Evolutionary conservation across 2,329 filamentous ascomycete genomes (phyloP), one percentile per base, ranked within the genome.

Genomic region (Aspergillus sp.): DNA sequence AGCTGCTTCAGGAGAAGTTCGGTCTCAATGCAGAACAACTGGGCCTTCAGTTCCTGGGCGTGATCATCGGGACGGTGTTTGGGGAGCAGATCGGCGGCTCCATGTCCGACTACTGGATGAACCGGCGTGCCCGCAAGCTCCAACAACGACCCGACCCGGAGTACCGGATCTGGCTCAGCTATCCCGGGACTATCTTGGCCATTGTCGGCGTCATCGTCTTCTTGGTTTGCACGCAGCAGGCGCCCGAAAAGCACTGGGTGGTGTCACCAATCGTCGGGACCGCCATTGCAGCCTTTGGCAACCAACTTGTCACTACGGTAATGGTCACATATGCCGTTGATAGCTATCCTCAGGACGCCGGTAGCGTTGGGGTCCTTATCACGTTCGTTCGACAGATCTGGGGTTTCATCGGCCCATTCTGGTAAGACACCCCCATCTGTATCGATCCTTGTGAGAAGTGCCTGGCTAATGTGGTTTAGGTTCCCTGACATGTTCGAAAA

Each of bases 221-320:
- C 61, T 66, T 82, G 16, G 77, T 85, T 0, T 79, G 80, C 53
- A 76, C 77, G 0, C 68, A 81, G 45, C 68, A 77, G 13, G 76
- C 79, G 0, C 14, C 71, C 82, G 57, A 68, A 0, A 58, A 69
- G 1, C 67, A 74, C 10, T 86, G 81, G 79, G 80, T 80, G 21
- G 75, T 85, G 13, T 79, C 79, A 0, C 84, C 83, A 0, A 71
- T 84, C n/a, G 64, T 86, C 5, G 83, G 83, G 5, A 77, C 75
- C 5, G 82, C 74, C 2, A 76, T 82, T 52, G 74, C 72, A 0
- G 78, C 77, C 0, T 78, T 75, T 7, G 83, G 83, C 0, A 85
- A 85, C 56, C 84, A 86, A 67, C 77, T 87, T 25, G 76, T 86
- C 14, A 86, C 83, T 0, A 86, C 84, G 0, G 79, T 86, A 1